phyloP scores from a whole-genome alignment of 768 basidiomycete species.

The Lactarius quietus region DNA sequence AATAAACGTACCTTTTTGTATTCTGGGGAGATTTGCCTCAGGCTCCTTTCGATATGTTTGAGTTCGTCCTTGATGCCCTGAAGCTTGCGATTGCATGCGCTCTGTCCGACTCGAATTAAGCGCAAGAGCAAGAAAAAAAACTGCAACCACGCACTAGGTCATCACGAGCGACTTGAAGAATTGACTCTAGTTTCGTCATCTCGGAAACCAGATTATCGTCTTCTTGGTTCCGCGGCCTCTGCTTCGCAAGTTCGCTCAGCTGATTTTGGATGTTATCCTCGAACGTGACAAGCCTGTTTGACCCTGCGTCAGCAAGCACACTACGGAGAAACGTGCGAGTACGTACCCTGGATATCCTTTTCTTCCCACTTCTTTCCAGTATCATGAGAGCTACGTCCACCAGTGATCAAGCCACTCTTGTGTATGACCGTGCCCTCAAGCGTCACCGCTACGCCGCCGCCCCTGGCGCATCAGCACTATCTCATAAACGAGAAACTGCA shows the following conservation, averaged over 20 bases:
- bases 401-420: slow-evolving; percentile 95
- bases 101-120: slow-evolving; percentile 40
- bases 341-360: slow-evolving; percentile 80
- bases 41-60: slow-evolving; percentile 70
- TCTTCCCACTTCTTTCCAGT: slow-evolving; percentile 92
- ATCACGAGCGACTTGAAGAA: slow-evolving; percentile 70
- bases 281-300: slow-evolving; percentile 50
- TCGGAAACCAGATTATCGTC: slow-evolving; percentile 79
- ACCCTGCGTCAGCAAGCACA: background rate
- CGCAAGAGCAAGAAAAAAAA: slow-evolving; percentile 9
- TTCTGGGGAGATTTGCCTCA: slow-evolving; percentile 64
- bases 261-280: slow-evolving; percentile 71
- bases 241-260: slow-evolving; percentile 78
- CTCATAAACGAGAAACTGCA: background rate
- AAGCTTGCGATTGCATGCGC: slow-evolving; percentile 69
- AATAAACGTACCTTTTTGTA: slow-evolving; percentile 56
- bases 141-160: slow-evolving; percentile 53
- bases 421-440: slow-evolving; percentile 97
- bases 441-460: slow-evolving; percentile 70
- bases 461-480: background rate
- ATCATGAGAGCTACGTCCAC: slow-evolving; percentile 76
- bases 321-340: background rate
- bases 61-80: slow-evolving; percentile 81
- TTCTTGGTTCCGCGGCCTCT: slow-evolving; percentile 76
- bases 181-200: slow-evolving; percentile 74